phyloP scores from a whole-genome alignment of 116 monocot genomes.

The Cymodocea nodosa region DNA sequence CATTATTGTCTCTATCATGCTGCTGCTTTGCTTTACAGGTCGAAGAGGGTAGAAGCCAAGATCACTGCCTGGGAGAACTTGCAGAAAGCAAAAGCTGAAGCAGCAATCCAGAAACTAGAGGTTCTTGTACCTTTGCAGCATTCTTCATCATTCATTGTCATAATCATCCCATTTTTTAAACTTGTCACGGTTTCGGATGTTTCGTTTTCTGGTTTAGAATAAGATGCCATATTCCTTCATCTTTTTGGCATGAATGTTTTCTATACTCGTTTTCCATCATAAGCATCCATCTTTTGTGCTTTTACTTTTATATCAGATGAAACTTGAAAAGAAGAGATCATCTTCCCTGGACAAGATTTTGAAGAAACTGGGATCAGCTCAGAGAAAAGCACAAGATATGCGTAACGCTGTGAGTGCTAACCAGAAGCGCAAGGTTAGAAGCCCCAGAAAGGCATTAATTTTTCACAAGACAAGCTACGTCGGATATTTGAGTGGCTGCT shows the following conservation, averaged over 20 bases:
- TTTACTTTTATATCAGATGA: conserved; percentile 40
- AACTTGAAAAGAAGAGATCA: conserved; percentile 66
- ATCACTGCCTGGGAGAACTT: conserved; percentile 82
- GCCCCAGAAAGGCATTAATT: conserved; percentile 20
- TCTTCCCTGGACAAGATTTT: conserved; percentile 61
- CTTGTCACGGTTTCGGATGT: no score
- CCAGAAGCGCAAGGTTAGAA: conserved; percentile 27
- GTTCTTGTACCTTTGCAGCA: conserved; percentile 7
- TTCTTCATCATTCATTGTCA: background rate
- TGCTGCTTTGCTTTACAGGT: conserved; percentile 18
- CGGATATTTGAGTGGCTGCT: conserved; percentile 59
- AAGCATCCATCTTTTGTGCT: background rate
- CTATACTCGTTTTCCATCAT: background rate
- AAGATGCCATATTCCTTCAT: no score
- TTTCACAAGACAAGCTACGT: conserved; percentile 36
- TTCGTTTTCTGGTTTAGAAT: no score
- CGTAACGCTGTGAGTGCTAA: conserved; percentile 21
- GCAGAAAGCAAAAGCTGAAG: conserved; percentile 89
- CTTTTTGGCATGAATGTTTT: no score
- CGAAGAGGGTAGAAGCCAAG: conserved; percentile 69
- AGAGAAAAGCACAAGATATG: conserved; percentile 68
- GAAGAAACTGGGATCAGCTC: conserved; percentile 44
- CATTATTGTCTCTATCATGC: background rate
- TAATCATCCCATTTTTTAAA: background rate
- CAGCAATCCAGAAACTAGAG: conserved; percentile 69